Base-by-base conservation (phyloP, 257 asterid species). In the Solanum paucissectum region DNA sequence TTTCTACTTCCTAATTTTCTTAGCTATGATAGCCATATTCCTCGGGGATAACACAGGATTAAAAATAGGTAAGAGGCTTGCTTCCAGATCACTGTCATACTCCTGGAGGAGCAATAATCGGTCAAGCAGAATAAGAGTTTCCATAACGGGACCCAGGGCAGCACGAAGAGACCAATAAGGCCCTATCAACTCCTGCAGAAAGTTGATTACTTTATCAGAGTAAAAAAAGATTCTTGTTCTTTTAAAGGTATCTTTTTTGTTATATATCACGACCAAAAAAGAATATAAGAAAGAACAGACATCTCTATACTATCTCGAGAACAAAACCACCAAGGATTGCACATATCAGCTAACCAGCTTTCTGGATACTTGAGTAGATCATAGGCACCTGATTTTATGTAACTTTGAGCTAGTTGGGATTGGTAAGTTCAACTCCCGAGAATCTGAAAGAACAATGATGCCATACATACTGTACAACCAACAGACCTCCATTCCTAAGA, bases 81-180 rank as follows among this genome's bases (percentile, higher is more conserved):
- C 94, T 79, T 90, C 90, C 85, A 92, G 83, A 44, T 73, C 83
- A 87, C 91, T 84, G 75, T 89, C 90, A 86, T 92, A 94, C 90
- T 95, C 99, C 93, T 96, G 99, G 90, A 96, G 98, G 93, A 92
- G 95, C 85, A 96, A 85, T 40, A 97, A 87, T 86, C 99, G 92
- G 90, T 97, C 99, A 33, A 97, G 99, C 76, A 96, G 94, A 88
- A 97, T 81, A 37, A 95, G 62, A 71, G 99, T 95, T 90, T 97
- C 99, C 92, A 97, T 86, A 89, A 95, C 89, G 5, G 98, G 98
- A 73, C 98, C 98, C 84, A 95, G 84, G 88, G 98, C 95, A 84
- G 98, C 98, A 87, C 98, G 95, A 88, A 97, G 93, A 79, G 99
- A 93, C 99, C 98, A 95, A 88, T 95, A 95, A 87, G 98, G 98